Base-by-base conservation (phyloP, 345 rosid species). In the Citrus australasica region DNA sequence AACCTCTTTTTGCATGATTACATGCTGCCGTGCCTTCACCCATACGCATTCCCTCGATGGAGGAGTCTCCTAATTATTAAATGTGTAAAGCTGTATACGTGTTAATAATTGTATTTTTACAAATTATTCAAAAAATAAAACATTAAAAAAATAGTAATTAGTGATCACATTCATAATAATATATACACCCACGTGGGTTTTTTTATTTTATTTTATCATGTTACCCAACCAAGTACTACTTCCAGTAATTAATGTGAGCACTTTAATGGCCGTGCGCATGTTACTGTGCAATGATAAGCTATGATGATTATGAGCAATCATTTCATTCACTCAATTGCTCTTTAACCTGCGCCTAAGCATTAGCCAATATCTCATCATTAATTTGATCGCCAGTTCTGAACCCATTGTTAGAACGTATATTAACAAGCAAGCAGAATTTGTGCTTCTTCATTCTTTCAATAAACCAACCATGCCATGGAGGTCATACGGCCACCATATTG, bases 231-330 rank as follows among this genome's bases (percentile, higher is more conserved):
- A 13, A 10, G 11, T 46, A 46, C 17, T 13, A 13, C 13, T 46
- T 13, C 17, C 17, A 46, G 5, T 46, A 46, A 46, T 13, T 13
- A 13, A 13, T 13, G 17, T 1, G 51, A 46, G 17, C 14, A 13
- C 51, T 13, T 46, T 3, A 13, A 46, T 13, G 58, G 37, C 35
- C 42, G 35, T 19, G 21, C 17, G 69, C 80, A 33, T 78, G 80
- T 32, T 19, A 42, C 35, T 61, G 46, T 71, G 71, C 66, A 53
- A 53, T 72, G 5, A 78, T 78, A 51, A 66, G 73, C 46, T 19
- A 74, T 74, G 38, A 73, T 69, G 63, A 60, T 24, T 37, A 6
- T 55, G 4, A 48, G 38, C 25, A 9, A 38, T 67, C 78, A 74
- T 60, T 74, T 74, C 64, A 48, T 33, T 7, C 69, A 51, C 73